Conservation (phyloP, 768 basidiomycete genomes). For the Phylloporus sp. region DNA sequence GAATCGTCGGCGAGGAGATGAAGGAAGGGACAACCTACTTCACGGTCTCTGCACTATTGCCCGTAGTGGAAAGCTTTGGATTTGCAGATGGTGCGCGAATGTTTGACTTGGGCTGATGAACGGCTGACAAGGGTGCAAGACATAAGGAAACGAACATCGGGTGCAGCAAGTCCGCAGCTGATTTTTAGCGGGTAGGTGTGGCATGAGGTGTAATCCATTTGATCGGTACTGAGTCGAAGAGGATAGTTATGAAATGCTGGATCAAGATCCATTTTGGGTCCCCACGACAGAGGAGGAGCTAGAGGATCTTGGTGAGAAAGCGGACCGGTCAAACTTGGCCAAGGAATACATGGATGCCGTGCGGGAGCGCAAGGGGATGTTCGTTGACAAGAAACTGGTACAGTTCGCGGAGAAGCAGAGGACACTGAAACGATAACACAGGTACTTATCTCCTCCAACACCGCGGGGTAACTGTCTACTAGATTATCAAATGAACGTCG, state of each 20-base stretch:
- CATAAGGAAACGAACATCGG: conserved; percentile 93
- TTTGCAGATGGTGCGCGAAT: conserved; percentile 81
- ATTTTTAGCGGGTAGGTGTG: conserved; percentile 93
- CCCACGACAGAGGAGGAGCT: conserved; percentile 96
- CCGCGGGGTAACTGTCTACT: neutral
- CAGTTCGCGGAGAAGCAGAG: conserved; percentile 97
- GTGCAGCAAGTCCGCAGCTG: conserved; percentile 94
- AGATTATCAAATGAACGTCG: conserved; percentile 10
- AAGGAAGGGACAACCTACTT: conserved; percentile 97
- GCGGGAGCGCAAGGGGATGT: conserved; percentile 90
- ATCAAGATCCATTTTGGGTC: conserved; percentile 96
- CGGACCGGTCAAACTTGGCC: conserved; percentile 90
- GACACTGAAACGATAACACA: conserved; percentile 61
- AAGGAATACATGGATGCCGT: conserved; percentile 90
- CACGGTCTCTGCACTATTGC: conserved; percentile 83
- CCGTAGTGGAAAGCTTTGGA: conserved; percentile 96
- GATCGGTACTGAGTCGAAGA: conserved; percentile 13
- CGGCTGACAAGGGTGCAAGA: conserved; percentile 45
- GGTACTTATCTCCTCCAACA: neutral
- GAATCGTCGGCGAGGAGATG: conserved; percentile 97
- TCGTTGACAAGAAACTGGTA: conserved; percentile 92
- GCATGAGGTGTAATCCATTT: neutral
- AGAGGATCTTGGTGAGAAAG: conserved; percentile 95
- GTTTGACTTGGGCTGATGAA: neutral
- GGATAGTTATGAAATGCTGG: conserved; percentile 83